A percentile compares a stretch with the other conserved stretches of the same genome.
Evolutionary conservation across 2,329 filamentous ascomycete species (phyloP).

Genomic region (Aspergillus felis): DNA sequence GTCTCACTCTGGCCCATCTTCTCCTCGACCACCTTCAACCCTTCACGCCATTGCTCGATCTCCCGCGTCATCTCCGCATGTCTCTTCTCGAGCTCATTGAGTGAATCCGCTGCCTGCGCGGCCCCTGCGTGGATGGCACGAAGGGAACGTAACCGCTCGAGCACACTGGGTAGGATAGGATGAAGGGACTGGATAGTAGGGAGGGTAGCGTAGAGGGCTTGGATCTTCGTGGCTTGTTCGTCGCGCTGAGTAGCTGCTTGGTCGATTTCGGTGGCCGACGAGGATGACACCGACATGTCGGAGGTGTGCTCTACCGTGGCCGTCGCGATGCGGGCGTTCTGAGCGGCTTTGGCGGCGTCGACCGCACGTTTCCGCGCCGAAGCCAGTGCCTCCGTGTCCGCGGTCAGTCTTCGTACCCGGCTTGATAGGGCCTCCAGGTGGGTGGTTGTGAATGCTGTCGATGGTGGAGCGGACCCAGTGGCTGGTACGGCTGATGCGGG

Average conservation of each 20-base stretch:
- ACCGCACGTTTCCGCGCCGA: slow-evolving; percentile 41
- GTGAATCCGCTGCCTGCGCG: slow-evolving; percentile 70
- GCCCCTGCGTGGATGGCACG: slow-evolving; percentile 83
- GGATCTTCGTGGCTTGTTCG: slow-evolving; percentile 81
- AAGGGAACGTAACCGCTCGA: slow-evolving; percentile 81
- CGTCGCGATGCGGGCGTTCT: slow-evolving; percentile 34
- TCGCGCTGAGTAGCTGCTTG: slow-evolving; percentile 40
- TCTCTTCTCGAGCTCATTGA: slow-evolving; percentile 71
- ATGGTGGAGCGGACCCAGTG: slow-evolving; percentile 14
- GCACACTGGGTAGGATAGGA: slow-evolving; percentile 76
- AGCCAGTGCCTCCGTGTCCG: slow-evolving; percentile 43
- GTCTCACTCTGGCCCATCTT: slow-evolving; percentile 67
- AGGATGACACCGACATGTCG: slow-evolving; percentile 24
- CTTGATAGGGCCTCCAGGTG: slow-evolving; percentile 43
- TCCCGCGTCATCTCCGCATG: slow-evolving; percentile 81
- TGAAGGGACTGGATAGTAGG: slow-evolving; percentile 83
- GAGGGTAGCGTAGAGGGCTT: slow-evolving; percentile 82
- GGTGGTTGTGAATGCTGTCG: slow-evolving; percentile 34
- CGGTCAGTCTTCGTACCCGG: slow-evolving; percentile 42
- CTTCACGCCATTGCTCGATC: slow-evolving; percentile 80
- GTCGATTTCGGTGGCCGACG: slow-evolving; percentile 52
- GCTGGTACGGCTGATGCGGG: slow-evolving; percentile 26
- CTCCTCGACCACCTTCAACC: slow-evolving; percentile 72
- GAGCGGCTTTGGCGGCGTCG: slow-evolving; percentile 40
- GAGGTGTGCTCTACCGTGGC: slow-evolving; percentile 27